Base-by-base conservation (phyloP, 768 basidiomycete species). In the Mycena leptocephala region DNA sequence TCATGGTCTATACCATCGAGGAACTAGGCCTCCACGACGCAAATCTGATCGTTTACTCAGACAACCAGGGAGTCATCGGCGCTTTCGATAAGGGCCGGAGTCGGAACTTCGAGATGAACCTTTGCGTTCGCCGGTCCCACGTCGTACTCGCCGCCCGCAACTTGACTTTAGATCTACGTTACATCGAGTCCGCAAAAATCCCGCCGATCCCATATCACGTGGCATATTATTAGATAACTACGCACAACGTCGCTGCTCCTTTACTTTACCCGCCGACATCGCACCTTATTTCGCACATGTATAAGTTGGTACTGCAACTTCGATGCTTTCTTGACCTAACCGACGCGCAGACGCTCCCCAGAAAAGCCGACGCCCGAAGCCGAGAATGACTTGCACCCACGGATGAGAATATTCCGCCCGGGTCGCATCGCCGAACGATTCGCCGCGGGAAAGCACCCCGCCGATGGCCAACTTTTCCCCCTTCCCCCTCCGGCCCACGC, bases 391-490 rank as follows among this genome's bases (percentile, higher is more conserved):
- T n/a, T n/a, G n/a, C n/a, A 13, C 13, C 35, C 13, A 37, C 35
- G 7, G 35, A 13, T 6, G 13, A 6, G 7, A 6, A 6, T 37
- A 6, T 37, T 37, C 35, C 37, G 39, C 7, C 8, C 37, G 5
- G 62, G 62, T 22, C 35, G 35, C 35, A 37, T 37, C 59, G 39
- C 16, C 26, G 22, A 78, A 53, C 63, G 35, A 32, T 20, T 51
- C 72, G 18, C 72, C 78, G 16, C 81, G 79, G 16, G 62, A 68
- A 22, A 81, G 80, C 33, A 22, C 65, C 1, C 79, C 82, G 35
- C 35, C 35, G 35, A 13, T 13, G 35, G 7, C 35, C 35, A 37
- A 37, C 6, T 13, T 13, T 13, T 13, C 6, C 6, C 35, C 13
- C 35, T 37, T 6, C 35, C 7, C 7, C 35, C 35, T 13, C 35